phyloP scores from a whole-genome alignment of 148 eudicot genomes.

The Diospyros kaki region DNA sequence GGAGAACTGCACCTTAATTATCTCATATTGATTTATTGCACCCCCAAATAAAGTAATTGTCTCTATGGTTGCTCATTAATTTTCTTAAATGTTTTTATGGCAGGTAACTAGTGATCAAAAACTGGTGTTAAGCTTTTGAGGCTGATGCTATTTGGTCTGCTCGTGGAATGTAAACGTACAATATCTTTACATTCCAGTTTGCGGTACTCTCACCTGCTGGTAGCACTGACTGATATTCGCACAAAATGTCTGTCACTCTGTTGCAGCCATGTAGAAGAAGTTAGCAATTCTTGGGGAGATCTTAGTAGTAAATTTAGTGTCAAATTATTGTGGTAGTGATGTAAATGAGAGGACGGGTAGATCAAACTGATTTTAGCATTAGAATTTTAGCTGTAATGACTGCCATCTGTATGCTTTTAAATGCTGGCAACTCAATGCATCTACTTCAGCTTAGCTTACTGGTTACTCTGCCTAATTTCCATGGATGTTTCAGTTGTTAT shows the following conservation, averaged over 20 bases:
- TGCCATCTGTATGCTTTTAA: neutral
- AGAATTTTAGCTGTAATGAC: neutral
- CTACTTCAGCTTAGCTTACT: too few species aligned
- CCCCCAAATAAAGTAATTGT: neutral
- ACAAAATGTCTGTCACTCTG: neutral
- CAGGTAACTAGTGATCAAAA: conserved; percentile 10
- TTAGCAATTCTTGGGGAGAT: neutral
- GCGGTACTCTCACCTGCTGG: neutral
- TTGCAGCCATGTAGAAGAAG: neutral
- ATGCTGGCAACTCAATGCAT: too few species aligned
- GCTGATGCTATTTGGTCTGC: conserved; percentile 1
- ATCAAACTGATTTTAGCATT: too few species aligned
- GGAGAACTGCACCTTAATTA: neutral
- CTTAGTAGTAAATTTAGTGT: conserved; percentile 8
- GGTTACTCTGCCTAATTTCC: too few species aligned
- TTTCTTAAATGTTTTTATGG: neutral
- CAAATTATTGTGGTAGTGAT: neutral
- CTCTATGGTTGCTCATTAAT: neutral
- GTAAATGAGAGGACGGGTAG: neutral
- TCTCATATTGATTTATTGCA: neutral
- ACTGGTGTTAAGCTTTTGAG: neutral
- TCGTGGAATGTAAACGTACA: too few species aligned
- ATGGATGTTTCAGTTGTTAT: too few species aligned
- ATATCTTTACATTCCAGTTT: neutral
- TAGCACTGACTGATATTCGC: conserved; percentile 2